Percentiles rank a stretch among this genome's conserved stretches.
phyloP scores from a whole-genome alignment of 805 yeast species.

The Crinitomyces ghanaensis region DNA sequence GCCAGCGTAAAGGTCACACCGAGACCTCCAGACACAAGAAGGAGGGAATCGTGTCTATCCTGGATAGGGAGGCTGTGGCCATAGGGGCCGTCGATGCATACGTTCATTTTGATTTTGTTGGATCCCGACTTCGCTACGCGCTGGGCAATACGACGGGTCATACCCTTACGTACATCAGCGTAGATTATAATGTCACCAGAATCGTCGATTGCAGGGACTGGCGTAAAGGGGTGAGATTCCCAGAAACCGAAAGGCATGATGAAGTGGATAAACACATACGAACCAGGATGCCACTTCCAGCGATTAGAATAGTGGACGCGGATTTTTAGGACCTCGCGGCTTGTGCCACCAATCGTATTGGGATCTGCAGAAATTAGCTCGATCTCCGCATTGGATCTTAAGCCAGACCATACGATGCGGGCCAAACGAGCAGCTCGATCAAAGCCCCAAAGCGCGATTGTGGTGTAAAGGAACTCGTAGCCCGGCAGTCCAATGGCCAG shows the following conservation, averaged over 20 bases:
- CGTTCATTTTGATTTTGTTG: slow-evolving; percentile 9
- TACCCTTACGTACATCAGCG: slow-evolving; percentile 11
- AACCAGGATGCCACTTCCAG: slow-evolving; percentile 46
- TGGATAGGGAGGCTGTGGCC: slow-evolving; percentile 44
- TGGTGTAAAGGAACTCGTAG: slow-evolving; percentile 40
- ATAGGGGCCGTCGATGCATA: slow-evolving; percentile 57
- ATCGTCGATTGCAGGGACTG: slow-evolving; percentile 10
- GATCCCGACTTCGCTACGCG: slow-evolving; percentile 5
- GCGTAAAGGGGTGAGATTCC: slow-evolving; percentile 70
- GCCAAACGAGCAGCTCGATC: slow-evolving; percentile 50
- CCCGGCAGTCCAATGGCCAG: slow-evolving; percentile 37
- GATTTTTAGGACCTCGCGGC: slow-evolving; percentile 18
- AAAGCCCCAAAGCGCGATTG: slow-evolving; percentile 57
- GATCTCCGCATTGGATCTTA: slow-evolving; percentile 21
- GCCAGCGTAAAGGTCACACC: no score
- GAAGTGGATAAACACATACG: slow-evolving; percentile 47
- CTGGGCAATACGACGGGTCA: slow-evolving; percentile 10
- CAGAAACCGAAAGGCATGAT: slow-evolving; percentile 41
- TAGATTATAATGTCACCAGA: slow-evolving; percentile 10
- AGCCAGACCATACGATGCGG: slow-evolving; percentile 48
- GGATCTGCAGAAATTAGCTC: slow-evolving; percentile 14
- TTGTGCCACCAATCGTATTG: no score
- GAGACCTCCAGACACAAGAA: slow-evolving; percentile 62
- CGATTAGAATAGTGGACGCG: slow-evolving; percentile 30
- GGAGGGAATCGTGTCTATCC: slow-evolving; percentile 41